Percentiles rank a stretch among this genome's conserved stretches.
phyloP scores from a whole-genome alignment of 106 monocot species.

The Dendrobium huoshanense region DNA sequence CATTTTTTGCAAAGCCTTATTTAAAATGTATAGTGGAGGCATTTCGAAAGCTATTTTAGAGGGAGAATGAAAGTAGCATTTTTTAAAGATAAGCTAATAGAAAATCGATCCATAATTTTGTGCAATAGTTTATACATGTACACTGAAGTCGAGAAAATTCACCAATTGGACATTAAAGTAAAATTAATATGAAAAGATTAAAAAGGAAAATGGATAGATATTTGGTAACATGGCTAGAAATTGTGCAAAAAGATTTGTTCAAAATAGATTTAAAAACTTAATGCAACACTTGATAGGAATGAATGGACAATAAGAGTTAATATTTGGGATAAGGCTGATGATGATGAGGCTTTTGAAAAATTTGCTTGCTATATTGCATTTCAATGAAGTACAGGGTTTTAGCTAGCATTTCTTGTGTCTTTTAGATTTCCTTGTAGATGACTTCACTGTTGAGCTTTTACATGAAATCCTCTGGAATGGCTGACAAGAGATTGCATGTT shows the following conservation, averaged over 20 bases:
- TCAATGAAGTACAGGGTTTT: neutral
- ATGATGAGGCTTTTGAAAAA: neutral
- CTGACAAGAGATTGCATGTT: constrained; percentile 4
- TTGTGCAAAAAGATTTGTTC: neutral
- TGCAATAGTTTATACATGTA: neutral
- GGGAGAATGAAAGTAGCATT: neutral
- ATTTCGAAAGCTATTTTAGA: neutral
- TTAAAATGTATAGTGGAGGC: neutral
- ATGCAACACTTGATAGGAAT: neutral
- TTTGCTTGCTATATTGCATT: neutral
- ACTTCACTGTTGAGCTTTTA: neutral
- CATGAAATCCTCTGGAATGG: neutral
- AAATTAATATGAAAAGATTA: neutral
- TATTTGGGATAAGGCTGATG: neutral
- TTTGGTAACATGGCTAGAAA: neutral
- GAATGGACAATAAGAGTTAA: neutral
- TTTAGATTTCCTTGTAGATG: neutral
- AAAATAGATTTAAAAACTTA: neutral
- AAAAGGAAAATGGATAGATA: neutral
- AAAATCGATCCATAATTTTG: neutral
- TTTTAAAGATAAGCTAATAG: neutral
- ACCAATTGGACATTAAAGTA: neutral
- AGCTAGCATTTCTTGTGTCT: neutral
- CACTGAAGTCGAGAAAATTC: neutral
- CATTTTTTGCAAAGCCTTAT: neutral